phyloP scores from a whole-genome alignment of 2,329 filamentous ascomycete genomes.

The Paecilomyces sp. region DNA sequence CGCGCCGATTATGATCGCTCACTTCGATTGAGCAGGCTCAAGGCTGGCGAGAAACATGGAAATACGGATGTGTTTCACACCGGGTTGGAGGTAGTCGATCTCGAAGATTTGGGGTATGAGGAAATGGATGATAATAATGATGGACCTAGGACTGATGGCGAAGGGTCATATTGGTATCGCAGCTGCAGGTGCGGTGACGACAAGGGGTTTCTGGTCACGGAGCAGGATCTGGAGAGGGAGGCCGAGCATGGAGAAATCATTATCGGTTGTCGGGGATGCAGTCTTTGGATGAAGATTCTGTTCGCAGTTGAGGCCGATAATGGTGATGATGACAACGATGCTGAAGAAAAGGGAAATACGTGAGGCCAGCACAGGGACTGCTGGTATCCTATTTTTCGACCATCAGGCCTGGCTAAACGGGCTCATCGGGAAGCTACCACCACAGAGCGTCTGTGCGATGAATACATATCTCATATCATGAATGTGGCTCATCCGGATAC shows the following conservation, averaged over 20 bases:
- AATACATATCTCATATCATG: background rate
- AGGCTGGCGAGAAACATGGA: slow-evolving; percentile 11
- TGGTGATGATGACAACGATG: slow-evolving; percentile 10
- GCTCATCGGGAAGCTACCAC: background rate
- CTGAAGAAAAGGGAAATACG: background rate
- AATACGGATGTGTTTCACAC: slow-evolving; percentile 33
- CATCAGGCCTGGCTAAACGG: background rate
- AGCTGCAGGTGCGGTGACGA: slow-evolving; percentile 54
- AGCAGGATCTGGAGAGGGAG: slow-evolving; percentile 47
- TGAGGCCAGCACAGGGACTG: background rate
- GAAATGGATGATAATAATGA: slow-evolving; percentile 17
- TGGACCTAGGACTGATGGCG: slow-evolving; percentile 38
- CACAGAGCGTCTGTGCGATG: background rate
- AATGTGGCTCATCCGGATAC: background rate
- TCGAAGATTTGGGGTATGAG: slow-evolving; percentile 47
- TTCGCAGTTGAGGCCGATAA: slow-evolving; percentile 46
- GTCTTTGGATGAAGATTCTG: slow-evolving; percentile 55
- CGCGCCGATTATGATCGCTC: slow-evolving; percentile 44
- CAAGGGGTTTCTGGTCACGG: slow-evolving; percentile 47
- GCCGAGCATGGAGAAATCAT: slow-evolving; percentile 49
- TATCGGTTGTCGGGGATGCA: slow-evolving; percentile 56
- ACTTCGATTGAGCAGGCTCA: slow-evolving; percentile 29
- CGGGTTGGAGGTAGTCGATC: slow-evolving; percentile 51
- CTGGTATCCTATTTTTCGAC: background rate
- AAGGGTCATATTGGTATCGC: slow-evolving; percentile 41